phyloP scores from a whole-genome alignment of 768 basidiomycete genomes.

The Kwoniella bestiolae region DNA sequence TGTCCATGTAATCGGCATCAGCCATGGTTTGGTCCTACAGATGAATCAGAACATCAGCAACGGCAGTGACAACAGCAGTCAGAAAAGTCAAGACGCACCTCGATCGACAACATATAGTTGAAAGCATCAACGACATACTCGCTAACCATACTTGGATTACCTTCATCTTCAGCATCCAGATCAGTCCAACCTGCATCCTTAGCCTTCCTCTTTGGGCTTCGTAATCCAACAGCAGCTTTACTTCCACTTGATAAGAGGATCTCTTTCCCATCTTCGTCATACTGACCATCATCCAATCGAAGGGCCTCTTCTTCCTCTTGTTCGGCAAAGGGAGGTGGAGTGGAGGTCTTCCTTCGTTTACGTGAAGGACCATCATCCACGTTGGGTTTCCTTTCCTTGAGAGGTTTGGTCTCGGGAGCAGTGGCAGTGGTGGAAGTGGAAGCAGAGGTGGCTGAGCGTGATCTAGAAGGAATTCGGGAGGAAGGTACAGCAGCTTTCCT shows the following conservation, averaged over 20 bases:
- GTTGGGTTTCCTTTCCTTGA: constrained; percentile 33
- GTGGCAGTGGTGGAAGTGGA: constrained; percentile 28
- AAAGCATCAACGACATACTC: constrained; percentile 96
- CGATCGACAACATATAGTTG: constrained; percentile 80
- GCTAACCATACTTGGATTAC: constrained; percentile 95
- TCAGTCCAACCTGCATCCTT: constrained; percentile 80
- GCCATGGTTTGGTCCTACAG: constrained; percentile 75
- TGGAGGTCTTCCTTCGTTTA: constrained; percentile 45
- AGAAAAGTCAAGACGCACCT: constrained; percentile 63
- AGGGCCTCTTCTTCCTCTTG: constrained; percentile 63
- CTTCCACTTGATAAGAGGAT: constrained; percentile 44
- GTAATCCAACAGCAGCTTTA: constrained; percentile 26
- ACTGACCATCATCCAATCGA: constrained; percentile 64
- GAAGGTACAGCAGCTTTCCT: constrained; percentile 22
- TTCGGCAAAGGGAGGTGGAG: constrained; percentile 31
- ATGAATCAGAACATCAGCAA: constrained; percentile 6
- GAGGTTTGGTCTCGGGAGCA: constrained; percentile 25
- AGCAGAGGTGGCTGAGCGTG: constrained; percentile 43
- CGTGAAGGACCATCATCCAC: constrained; percentile 31
- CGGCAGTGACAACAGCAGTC: not conserved
- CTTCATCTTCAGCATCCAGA: constrained; percentile 84
- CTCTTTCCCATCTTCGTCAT: constrained; percentile 62
- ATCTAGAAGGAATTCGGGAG: constrained; percentile 27
- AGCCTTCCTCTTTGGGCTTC: constrained; percentile 23
- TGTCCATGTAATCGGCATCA: constrained; percentile 79